These are phyloP conservation scores for Theobroma grandiflorum DNA, from an alignment of 441 rosid species.

Conservation along the genomic window DNA sequence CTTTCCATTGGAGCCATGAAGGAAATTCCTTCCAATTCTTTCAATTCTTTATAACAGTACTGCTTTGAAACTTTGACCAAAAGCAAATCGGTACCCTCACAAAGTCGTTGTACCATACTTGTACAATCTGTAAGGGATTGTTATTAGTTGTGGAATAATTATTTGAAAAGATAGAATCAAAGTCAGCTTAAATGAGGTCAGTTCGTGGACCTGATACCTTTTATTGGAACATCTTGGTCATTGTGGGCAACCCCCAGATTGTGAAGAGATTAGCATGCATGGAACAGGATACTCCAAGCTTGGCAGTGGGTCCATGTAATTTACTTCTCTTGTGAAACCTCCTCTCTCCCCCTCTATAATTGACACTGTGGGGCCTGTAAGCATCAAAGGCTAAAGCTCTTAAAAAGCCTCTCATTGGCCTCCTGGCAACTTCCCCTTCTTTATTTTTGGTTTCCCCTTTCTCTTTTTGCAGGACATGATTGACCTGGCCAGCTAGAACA, in stretches of 20 bases:
- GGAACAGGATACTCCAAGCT: constrained; percentile 15
- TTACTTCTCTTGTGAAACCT: neutral
- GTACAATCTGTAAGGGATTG: constrained; percentile 16
- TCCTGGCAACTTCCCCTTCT: constrained; percentile 19
- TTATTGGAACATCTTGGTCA: constrained; percentile 2
- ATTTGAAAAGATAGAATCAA: neutral
- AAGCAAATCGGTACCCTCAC: neutral
- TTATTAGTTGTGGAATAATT: neutral
- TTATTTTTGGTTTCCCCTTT: neutral
- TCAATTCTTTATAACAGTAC: neutral
- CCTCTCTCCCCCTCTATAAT: neutral
- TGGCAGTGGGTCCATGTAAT: constrained; percentile 28
- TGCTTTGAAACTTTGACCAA: constrained; percentile 10
- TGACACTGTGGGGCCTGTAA: constrained; percentile 28
- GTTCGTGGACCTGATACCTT: constrained; percentile 22
- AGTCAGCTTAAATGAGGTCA: constrained; percentile 1
- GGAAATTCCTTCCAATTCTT: neutral
- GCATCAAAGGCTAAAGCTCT: neutral
- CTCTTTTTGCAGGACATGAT: constrained; percentile 4
- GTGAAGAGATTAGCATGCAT: constrained; percentile 30
- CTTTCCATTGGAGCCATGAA: neutral
- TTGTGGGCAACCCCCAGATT: constrained; percentile 21
- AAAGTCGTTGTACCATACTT: neutral
- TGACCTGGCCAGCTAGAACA: constrained; percentile 17
- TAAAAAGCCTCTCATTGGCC: constrained; percentile 31